Percentiles rank a stretch among this genome's conserved stretches.
phyloP scores from a whole-genome alignment of 345 rosid genomes.

The Salix udensis region DNA sequence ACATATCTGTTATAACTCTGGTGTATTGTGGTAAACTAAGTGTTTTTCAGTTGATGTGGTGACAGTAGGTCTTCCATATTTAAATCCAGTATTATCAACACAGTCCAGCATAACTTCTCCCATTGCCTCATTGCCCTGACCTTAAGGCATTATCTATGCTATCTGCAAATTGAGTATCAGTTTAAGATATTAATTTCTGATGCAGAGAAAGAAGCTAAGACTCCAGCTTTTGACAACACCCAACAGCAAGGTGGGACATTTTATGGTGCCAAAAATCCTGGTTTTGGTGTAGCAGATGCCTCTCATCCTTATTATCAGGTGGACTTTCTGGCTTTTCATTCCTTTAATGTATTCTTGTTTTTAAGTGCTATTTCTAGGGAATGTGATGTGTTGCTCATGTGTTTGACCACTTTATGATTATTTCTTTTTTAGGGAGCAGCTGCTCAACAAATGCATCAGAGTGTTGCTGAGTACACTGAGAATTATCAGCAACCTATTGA shows the following conservation, averaged over 20 bases:
- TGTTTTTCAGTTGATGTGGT: neutral
- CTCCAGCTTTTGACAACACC: slow-evolving; percentile 35
- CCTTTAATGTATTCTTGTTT: neutral
- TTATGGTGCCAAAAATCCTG: slow-evolving; percentile 31
- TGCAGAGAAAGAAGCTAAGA: slow-evolving; percentile 52
- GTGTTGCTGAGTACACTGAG: slow-evolving; percentile 45
- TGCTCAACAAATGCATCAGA: slow-evolving; percentile 44
- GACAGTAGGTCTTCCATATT: neutral
- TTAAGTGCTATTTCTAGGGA: neutral
- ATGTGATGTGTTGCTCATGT: slow-evolving; percentile 7
- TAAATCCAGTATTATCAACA: neutral
- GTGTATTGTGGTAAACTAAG: neutral
- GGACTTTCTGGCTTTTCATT: slow-evolving; percentile 7
- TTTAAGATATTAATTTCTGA: slow-evolving; percentile 5
- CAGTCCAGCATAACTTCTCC: neutral
- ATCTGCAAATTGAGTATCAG: neutral
- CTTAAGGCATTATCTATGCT: neutral
- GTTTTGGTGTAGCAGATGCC: slow-evolving; percentile 28
- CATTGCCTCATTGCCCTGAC: neutral
- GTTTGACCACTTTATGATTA: slow-evolving; percentile 7
- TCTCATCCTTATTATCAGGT: slow-evolving; percentile 51
- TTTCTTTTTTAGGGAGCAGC: slow-evolving; percentile 31
- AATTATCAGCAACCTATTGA: slow-evolving; percentile 54
- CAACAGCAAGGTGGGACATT: slow-evolving; percentile 32
- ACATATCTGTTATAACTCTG: neutral